Percentiles rank a stretch among this genome's conserved stretches.
Evolutionary conservation across 257 asterid genomes (phyloP).

Genomic region (Perilla frutescens): DNA sequence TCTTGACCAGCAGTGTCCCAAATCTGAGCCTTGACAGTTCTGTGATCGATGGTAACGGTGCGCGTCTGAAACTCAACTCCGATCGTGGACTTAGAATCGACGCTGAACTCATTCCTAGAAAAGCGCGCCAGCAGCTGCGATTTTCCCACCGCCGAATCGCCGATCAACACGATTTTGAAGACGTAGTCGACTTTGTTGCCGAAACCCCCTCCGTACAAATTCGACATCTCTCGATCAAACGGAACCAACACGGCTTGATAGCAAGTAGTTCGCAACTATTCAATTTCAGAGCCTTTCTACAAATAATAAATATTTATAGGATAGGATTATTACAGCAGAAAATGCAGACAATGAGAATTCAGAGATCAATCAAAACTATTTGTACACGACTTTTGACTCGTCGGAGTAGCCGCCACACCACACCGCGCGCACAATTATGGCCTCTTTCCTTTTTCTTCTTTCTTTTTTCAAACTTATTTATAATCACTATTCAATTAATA

Average conservation of each 20-base stretch:
- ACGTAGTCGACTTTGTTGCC: conserved; percentile 75
- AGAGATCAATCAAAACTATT: conserved; percentile 7
- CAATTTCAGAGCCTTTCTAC: not conserved
- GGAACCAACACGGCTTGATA: not conserved
- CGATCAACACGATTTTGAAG: conserved; percentile 75
- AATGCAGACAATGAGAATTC: conserved; percentile 1
- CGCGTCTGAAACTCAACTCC: conserved; percentile 89
- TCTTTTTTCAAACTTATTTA: not conserved
- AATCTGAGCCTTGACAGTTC: conserved; percentile 83
- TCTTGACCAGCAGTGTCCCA: conserved; percentile 97
- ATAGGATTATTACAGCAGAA: not conserved
- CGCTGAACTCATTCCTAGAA: conserved; percentile 70
- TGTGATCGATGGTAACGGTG: conserved; percentile 63
- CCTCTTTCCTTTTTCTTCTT: not conserved
- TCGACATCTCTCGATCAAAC: conserved; percentile 47
- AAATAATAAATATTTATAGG: not conserved
- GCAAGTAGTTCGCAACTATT: not conserved
- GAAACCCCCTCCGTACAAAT: conserved; percentile 57
- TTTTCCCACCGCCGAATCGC: conserved; percentile 88
- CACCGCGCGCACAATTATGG: not conserved
- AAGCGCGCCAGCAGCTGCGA: conserved; percentile 82
- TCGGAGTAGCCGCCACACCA: not conserved
- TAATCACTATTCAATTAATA: not conserved
- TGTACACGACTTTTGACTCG: conserved; percentile 22
- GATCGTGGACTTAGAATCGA: conserved; percentile 80